Evolutionary conservation across 331 rosid species (phyloP).

Genomic region (Malus hybrid): DNA sequence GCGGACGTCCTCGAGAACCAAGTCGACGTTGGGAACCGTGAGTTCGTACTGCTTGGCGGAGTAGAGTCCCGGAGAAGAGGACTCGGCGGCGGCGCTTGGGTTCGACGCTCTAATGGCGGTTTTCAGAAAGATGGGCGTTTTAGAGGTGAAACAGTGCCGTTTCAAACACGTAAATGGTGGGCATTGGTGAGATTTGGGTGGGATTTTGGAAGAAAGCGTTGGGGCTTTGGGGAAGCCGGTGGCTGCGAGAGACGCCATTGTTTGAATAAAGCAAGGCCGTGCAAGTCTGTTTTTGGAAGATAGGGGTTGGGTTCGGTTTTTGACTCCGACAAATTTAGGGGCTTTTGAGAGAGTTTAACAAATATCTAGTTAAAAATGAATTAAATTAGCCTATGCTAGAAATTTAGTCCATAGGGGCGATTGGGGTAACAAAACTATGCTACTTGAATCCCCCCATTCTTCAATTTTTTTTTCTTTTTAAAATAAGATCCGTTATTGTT

Average conservation of each 20-base stretch:
- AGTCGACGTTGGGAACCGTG: conserved; percentile 62
- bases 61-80: conserved; percentile 70
- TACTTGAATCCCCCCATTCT: too few relatives aligned
- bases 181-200: conserved; percentile 6
- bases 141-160: background rate
- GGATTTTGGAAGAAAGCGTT: background rate
- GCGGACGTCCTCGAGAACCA: conserved; percentile 86
- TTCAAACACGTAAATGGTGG: conserved; percentile 1
- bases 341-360: background rate
- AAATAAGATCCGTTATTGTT: rapidly evolving
- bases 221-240: conserved; percentile 25
- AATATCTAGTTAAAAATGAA: background rate
- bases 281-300: background rate
- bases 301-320: background rate
- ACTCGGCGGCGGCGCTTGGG: conserved; percentile 26
- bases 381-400: too few relatives aligned
- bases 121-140: background rate
- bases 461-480: too few relatives aligned
- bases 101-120: conserved; percentile 20
- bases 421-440: too few relatives aligned
- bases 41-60: conserved; percentile 73
- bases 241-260: conserved; percentile 37
- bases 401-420: too few relatives aligned
- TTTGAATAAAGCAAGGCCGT: background rate
- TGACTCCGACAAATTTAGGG: background rate